phyloP scores from a whole-genome alignment of 495 filamentous ascomycete genomes.

The Penicillium psychrofluorescens region DNA sequence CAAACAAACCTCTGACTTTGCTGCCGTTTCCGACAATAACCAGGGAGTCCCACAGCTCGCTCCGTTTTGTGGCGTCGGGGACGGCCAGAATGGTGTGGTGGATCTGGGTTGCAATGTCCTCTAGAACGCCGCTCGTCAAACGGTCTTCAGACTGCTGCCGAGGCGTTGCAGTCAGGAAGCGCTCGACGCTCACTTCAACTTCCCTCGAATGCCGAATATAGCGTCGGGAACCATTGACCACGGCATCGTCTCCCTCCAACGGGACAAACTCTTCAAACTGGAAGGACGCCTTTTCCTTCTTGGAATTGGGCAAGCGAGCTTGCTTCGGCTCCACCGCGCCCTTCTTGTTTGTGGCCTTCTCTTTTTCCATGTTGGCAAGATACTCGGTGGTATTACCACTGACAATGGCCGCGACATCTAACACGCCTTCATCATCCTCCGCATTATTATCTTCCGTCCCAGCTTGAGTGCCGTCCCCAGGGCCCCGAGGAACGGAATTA shows the following conservation, averaged over 20 bases:
- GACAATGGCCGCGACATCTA: constrained; percentile 93
- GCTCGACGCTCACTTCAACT: constrained; percentile 79
- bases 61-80: constrained; percentile 69
- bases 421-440: constrained; percentile 65
- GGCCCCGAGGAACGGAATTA: constrained; percentile 37
- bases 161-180: constrained; percentile 67
- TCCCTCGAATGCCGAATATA: constrained; percentile 50
- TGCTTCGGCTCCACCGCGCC: constrained; percentile 45
- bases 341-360: constrained; percentile 66
- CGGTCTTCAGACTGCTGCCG: constrained; percentile 22
- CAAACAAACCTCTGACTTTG: constrained; percentile 58
- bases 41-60: constrained; percentile 82
- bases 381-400: constrained; percentile 90
- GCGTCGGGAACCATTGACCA: constrained; percentile 15
- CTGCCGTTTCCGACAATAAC: constrained; percentile 85
- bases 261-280: constrained; percentile 72
- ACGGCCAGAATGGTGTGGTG: constrained; percentile 74
- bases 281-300: constrained; percentile 68
- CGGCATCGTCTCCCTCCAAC: constrained; percentile 35
- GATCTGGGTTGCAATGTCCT: constrained; percentile 72
- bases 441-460: constrained; percentile 38
- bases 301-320: constrained; percentile 71
- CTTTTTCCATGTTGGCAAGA: constrained; percentile 82
- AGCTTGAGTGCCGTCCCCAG: constrained; percentile 44
- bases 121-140: constrained; percentile 58